Percentiles rank a stretch among this genome's conserved stretches.
Conservation (phyloP, 2,329 filamentous ascomycete genomes). For the Diaporthe sp. region DNA sequence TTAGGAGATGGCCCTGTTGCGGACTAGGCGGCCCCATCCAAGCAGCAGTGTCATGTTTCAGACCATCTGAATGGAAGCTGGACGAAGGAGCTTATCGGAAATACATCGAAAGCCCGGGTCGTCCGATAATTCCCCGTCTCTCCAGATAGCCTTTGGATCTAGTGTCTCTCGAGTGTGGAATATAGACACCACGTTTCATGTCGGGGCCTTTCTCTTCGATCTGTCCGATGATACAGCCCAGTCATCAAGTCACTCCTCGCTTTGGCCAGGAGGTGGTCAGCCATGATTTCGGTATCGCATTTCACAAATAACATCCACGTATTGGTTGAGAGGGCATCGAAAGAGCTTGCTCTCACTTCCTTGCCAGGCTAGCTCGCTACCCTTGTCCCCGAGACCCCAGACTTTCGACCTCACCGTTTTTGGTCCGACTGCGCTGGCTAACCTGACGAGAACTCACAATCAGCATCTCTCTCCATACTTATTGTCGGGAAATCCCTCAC, state of each 20-base stretch:
- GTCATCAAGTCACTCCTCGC: background rate
- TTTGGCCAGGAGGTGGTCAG: background rate
- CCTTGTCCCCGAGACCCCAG: background rate
- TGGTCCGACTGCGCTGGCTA: background rate
- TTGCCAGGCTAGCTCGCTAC: background rate
- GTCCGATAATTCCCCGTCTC: slow-evolving; percentile 25
- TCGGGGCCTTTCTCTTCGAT: slow-evolving; percentile 3
- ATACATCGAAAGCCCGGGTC: slow-evolving; percentile 12
- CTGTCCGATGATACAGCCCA: background rate
- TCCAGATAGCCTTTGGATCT: slow-evolving; percentile 27
- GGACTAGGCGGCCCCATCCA: background rate
- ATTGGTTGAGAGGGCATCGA: background rate
- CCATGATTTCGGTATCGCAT: background rate
- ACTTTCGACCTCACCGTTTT: background rate
- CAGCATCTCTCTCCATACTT: background rate
- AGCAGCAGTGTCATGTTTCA: slow-evolving; percentile 21
- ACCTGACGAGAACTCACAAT: background rate
- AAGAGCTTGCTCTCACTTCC: background rate
- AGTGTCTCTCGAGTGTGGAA: slow-evolving; percentile 8
- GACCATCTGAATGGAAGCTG: slow-evolving; percentile 2
- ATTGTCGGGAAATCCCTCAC: background rate
- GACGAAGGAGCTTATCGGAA: slow-evolving; percentile 9
- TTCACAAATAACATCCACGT: background rate
- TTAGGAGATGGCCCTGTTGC: background rate
- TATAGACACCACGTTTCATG: slow-evolving; percentile 23